Conservation (phyloP, 768 basidiomycete species). For the Mrakia gelida region DNA sequence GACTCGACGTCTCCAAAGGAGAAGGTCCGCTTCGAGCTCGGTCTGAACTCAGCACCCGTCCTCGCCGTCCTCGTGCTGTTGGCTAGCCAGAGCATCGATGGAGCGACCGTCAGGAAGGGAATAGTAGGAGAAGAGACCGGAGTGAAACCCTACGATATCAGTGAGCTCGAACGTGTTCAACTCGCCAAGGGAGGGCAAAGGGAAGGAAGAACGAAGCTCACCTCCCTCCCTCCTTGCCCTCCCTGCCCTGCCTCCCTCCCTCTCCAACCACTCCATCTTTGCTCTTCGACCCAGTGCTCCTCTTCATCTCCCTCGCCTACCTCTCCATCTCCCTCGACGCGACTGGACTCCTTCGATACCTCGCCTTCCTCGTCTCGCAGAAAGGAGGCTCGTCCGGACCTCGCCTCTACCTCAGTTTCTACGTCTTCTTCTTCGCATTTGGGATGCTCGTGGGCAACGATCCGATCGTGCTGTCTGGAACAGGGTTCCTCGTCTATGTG, state of each 20-base stretch:
- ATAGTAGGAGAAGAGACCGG: constrained; percentile 68
- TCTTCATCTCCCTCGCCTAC: too few relatives aligned
- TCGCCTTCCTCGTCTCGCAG: constrained; percentile 84
- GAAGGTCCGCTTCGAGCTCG: constrained; percentile 38
- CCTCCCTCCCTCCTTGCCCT: background rate
- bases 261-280: too few relatives aligned
- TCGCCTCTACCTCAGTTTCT: constrained; percentile 73
- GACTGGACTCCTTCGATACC: constrained; percentile 77
- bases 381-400: constrained; percentile 67
- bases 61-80: constrained; percentile 48
- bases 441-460: constrained; percentile 58
- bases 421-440: constrained; percentile 69
- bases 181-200: background rate
- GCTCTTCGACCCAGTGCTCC: too few relatives aligned
- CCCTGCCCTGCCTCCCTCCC: constrained; percentile 47
- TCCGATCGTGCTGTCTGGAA: constrained; percentile 62
- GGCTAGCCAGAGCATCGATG: constrained; percentile 46
- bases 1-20: background rate
- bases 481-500: constrained; percentile 28
- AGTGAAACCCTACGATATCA: constrained; percentile 84
- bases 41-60: constrained; percentile 46
- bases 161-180: background rate
- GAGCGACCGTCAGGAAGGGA: constrained; percentile 60
- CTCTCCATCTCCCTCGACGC: constrained; percentile 72
- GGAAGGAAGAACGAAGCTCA: background rate